Conservation (phyloP, 2,329 filamentous ascomycete species). For the Tolypocladium tundrense region DNA sequence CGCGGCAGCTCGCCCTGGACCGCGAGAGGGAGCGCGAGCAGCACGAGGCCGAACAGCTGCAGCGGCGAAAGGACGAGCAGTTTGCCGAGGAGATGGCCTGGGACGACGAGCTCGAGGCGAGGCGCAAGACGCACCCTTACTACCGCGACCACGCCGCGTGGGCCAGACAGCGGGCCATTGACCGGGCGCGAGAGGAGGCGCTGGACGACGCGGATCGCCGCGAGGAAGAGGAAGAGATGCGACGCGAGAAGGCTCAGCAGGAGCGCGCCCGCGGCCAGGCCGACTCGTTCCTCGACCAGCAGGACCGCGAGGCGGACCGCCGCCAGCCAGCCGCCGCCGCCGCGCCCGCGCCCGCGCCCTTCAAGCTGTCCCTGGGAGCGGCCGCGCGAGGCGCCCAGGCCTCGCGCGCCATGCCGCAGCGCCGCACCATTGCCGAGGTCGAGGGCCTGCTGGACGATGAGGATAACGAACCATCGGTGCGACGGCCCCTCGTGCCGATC, state of each 20-base stretch:
- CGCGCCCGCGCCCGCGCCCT: slow-evolving; percentile 55
- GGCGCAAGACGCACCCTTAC: slow-evolving; percentile 65
- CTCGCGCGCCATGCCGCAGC: slow-evolving; percentile 43
- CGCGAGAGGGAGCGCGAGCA: slow-evolving; percentile 74
- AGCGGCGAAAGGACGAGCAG: slow-evolving; percentile 59
- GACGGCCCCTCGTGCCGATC: slow-evolving; percentile 71
- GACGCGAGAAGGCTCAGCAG: slow-evolving; percentile 57
- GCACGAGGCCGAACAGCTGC: slow-evolving; percentile 57
- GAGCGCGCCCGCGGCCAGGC: slow-evolving; percentile 78
- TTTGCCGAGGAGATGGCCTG: slow-evolving; percentile 59
- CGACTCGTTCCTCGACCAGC: slow-evolving; percentile 79
- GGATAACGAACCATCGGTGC: slow-evolving; percentile 63
- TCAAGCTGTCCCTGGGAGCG: slow-evolving; percentile 88
- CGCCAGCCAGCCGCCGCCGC: slow-evolving; percentile 20
- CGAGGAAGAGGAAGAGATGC: slow-evolving; percentile 65
- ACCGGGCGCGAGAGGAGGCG: slow-evolving; percentile 62
- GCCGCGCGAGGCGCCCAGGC: slow-evolving; percentile 65
- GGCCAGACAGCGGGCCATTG: slow-evolving; percentile 68
- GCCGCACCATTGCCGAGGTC: slow-evolving; percentile 83
- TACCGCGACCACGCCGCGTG: slow-evolving; percentile 80
- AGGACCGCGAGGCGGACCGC: slow-evolving; percentile 64
- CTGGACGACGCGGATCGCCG: slow-evolving; percentile 76
- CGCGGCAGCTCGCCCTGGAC: slow-evolving; percentile 72
- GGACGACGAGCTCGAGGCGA: slow-evolving; percentile 79
- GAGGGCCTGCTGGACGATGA: slow-evolving; percentile 93